Percentiles rank a stretch among this genome's conserved stretches.
phyloP scores from a whole-genome alignment of 1,284 basidiomycete genomes.

The Ganoderma leucocontextum region DNA sequence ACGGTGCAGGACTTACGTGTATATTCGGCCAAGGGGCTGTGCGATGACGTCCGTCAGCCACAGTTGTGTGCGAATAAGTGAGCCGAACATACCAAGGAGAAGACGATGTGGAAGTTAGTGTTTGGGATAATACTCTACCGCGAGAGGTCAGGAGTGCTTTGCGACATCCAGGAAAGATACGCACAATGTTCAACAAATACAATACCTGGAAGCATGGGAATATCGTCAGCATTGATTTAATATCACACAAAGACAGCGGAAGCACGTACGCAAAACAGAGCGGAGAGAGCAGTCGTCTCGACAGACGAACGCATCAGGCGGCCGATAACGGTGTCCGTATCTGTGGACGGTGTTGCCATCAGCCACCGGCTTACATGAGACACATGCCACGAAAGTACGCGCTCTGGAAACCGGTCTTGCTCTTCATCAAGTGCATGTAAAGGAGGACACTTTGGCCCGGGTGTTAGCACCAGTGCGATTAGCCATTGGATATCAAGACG shows the following conservation, averaged over 20 bases:
- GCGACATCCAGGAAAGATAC: not conserved
- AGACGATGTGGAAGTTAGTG: slow-evolving; percentile 22
- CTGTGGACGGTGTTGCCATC: not conserved
- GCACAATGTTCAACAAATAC: slow-evolving; percentile 21
- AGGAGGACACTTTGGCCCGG: slow-evolving; percentile 14
- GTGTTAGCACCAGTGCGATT: not conserved
- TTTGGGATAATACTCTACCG: slow-evolving; percentile 9
- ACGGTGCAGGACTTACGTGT: slow-evolving; percentile 22
- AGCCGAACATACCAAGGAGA: slow-evolving; percentile 23
- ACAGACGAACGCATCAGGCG: slow-evolving; percentile 28
- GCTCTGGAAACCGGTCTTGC: slow-evolving; percentile 26
- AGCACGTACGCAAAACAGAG: slow-evolving; percentile 22
- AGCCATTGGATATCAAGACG: not conserved
- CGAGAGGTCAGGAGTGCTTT: not conserved
- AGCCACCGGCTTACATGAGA: not conserved
- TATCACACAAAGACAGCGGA: not conserved
- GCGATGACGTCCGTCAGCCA: not conserved
- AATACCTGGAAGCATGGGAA: slow-evolving; percentile 11
- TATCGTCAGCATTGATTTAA: not conserved
- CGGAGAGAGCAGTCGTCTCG: slow-evolving; percentile 25
- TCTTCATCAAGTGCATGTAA: slow-evolving; percentile 22
- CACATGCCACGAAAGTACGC: not conserved
- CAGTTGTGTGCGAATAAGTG: not conserved
- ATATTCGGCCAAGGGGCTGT: slow-evolving; percentile 27
- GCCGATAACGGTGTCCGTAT: slow-evolving; percentile 27